These are phyloP conservation scores for Staphylotrichum tortipilum DNA, from an alignment of 495 filamentous ascomycete genomes.

Conservation along the genomic window DNA sequence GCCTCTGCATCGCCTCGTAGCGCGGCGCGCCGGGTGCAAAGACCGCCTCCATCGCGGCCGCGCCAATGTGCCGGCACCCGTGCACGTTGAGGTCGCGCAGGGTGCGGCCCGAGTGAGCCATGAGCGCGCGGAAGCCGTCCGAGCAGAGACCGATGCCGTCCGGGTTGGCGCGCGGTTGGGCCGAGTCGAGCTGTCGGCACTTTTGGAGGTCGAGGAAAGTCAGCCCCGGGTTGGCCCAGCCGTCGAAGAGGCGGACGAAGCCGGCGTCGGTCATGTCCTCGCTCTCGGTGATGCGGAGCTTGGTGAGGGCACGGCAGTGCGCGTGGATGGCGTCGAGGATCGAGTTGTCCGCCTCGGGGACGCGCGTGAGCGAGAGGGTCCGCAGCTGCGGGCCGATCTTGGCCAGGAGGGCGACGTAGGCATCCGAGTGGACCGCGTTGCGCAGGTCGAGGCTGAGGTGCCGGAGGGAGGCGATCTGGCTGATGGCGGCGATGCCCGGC, in stretches of 20 bases:
- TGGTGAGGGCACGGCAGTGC: constrained; percentile 56
- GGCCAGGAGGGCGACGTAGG: constrained; percentile 52
- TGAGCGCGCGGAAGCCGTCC: constrained; percentile 64
- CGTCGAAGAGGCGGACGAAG: constrained; percentile 59
- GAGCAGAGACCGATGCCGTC: constrained; percentile 62
- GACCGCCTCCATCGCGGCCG: constrained; percentile 56
- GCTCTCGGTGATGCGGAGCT: constrained; percentile 71
- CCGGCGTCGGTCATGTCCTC: constrained; percentile 63
- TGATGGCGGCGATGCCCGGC: constrained; percentile 43
- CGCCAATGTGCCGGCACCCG: constrained; percentile 69
- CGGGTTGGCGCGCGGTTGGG: constrained; percentile 44
- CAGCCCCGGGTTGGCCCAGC: constrained; percentile 66
- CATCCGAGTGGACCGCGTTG: constrained; percentile 43
- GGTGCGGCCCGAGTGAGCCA: constrained; percentile 65
- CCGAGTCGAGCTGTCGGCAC: constrained; percentile 63
- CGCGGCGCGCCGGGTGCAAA: constrained; percentile 46
- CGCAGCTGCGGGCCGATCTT: constrained; percentile 51
- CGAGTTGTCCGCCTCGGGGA: constrained; percentile 48
- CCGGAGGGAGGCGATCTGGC: constrained; percentile 48
- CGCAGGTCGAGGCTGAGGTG: constrained; percentile 64
- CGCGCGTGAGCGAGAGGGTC: constrained; percentile 63
- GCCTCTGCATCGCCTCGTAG: constrained; percentile 57
- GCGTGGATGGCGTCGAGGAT: constrained; percentile 58
- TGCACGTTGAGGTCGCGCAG: constrained; percentile 60
- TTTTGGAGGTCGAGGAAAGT: constrained; percentile 61